These are phyloP conservation scores for Penicillium desertorum DNA, from an alignment of 495 filamentous ascomycete species.

Conservation along the genomic window DNA sequence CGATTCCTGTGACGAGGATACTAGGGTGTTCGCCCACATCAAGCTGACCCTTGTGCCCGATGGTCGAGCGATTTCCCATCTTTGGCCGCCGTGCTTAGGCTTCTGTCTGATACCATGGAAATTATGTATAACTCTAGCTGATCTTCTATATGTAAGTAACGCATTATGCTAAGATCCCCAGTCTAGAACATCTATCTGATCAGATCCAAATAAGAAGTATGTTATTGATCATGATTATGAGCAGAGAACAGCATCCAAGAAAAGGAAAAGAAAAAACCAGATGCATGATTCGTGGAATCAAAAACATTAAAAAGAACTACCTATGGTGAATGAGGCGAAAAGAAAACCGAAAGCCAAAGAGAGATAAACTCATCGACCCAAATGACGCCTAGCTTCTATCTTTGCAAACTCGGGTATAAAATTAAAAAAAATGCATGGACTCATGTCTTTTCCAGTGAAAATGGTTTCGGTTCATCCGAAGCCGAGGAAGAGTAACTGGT, in stretches of 20 bases:
- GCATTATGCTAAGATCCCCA: not conserved
- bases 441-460: conserved; percentile 21
- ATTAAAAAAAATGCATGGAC: conserved; percentile 16
- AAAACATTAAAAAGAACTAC: not conserved
- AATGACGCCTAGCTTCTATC: conserved; percentile 27
- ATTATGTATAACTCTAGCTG: conserved; percentile 12
- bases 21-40: conserved; percentile 67
- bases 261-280: not conserved
- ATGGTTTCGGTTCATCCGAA: conserved; percentile 34
- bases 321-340: conserved; percentile 3
- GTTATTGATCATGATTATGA: conserved; percentile 5
- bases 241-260: not conserved
- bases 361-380: conserved; percentile 1
- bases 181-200: not conserved
- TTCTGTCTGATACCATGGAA: not conserved
- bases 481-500: conserved; percentile 38
- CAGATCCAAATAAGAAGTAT: not conserved
- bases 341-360: conserved; percentile 9
- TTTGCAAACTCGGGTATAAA: conserved; percentile 26
- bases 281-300: not conserved
- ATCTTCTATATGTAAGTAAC: conserved; percentile 8
- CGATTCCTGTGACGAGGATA: conserved; percentile 33
- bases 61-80: conserved; percentile 84
- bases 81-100: conserved; percentile 62
- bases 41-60: conserved; percentile 92